A percentile compares a stretch with the other conserved stretches of the same genome.
Evolutionary conservation across 495 filamentous ascomycete genomes (phyloP).

Genomic region (Neurospora cerealis): DNA sequence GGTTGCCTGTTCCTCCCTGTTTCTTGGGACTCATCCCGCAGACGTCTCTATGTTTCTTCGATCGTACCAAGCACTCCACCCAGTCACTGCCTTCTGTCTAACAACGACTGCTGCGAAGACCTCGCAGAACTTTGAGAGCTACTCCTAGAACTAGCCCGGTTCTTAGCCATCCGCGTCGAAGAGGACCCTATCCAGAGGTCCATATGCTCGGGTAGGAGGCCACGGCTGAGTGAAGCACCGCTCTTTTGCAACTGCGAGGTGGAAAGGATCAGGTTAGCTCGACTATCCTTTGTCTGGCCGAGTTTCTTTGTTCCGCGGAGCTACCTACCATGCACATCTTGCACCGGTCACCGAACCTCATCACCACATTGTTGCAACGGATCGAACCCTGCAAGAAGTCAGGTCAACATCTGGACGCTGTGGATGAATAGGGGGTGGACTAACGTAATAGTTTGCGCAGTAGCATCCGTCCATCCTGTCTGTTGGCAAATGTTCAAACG

Average conservation of each 20-base stretch:
- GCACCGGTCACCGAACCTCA: slow-evolving; percentile 36
- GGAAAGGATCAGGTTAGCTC: background rate
- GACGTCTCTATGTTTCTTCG: background rate
- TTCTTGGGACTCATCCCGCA: background rate
- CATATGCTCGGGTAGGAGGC: slow-evolving; percentile 13
- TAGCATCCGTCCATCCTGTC: slow-evolving; percentile 26
- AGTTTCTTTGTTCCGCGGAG: background rate
- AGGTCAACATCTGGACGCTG: slow-evolving; percentile 2
- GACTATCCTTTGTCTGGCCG: background rate
- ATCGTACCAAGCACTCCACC: background rate
- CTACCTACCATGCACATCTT: slow-evolving; percentile 32
- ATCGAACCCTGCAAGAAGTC: slow-evolving; percentile 24
- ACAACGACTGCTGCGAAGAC: background rate
- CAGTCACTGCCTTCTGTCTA: background rate
- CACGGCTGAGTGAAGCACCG: slow-evolving; percentile 16
- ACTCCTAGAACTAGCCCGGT: background rate
- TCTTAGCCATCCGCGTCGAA: background rate
- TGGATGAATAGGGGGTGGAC: slow-evolving; percentile 4
- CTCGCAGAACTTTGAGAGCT: background rate
- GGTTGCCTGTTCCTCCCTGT: background rate
- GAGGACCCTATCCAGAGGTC: slow-evolving; percentile 7
- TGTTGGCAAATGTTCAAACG: background rate
- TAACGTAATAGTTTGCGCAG: slow-evolving; percentile 45
- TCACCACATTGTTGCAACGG: slow-evolving; percentile 36
- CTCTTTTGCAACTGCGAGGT: slow-evolving; percentile 8